phyloP scores from a whole-genome alignment of 75 land plant species.

The Gnetum montanum region DNA sequence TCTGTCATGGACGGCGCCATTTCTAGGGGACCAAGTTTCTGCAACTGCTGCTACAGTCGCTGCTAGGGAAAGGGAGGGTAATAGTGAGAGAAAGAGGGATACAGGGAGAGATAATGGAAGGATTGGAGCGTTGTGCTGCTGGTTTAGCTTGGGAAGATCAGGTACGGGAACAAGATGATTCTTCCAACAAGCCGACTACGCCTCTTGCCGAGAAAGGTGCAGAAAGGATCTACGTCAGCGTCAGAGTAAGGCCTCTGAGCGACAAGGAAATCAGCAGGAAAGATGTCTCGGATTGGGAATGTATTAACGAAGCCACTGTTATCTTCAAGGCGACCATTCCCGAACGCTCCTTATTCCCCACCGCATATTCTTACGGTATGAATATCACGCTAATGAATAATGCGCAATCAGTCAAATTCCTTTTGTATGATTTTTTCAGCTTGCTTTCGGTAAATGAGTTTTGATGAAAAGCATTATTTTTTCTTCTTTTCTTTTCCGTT shows the following conservation, averaged over 20 bases:
- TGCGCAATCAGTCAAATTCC: too few relatives aligned
- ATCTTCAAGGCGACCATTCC: conserved; percentile 45
- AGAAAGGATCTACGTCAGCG: conserved; percentile 86
- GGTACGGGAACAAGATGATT: too few relatives aligned
- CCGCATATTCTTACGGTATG: conserved; percentile 83
- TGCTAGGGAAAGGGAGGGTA: too few relatives aligned
- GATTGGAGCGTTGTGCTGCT: too few relatives aligned
- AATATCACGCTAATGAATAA: neutral
- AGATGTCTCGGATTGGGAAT: conserved; percentile 83
- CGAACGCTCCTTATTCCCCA: conserved; percentile 60
- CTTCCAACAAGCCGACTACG: conserved; percentile 8
- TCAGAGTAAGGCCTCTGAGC: conserved; percentile 90
- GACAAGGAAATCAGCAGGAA: conserved; percentile 51
- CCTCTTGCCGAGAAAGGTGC: conserved; percentile 11
- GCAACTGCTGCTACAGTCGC: too few relatives aligned
- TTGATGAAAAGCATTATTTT: neutral
- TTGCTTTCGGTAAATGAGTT: neutral
- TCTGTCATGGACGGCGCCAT: too few relatives aligned
- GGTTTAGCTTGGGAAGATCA: too few relatives aligned
- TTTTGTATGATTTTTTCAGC: neutral
- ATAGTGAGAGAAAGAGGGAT: too few relatives aligned
- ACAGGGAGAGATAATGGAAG: too few relatives aligned
- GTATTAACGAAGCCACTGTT: conserved; percentile 60
- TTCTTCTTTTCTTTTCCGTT: neutral
- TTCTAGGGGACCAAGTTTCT: too few relatives aligned